Conservation (phyloP, 257 asterid genomes). For the Penstemon newberryi region DNA sequence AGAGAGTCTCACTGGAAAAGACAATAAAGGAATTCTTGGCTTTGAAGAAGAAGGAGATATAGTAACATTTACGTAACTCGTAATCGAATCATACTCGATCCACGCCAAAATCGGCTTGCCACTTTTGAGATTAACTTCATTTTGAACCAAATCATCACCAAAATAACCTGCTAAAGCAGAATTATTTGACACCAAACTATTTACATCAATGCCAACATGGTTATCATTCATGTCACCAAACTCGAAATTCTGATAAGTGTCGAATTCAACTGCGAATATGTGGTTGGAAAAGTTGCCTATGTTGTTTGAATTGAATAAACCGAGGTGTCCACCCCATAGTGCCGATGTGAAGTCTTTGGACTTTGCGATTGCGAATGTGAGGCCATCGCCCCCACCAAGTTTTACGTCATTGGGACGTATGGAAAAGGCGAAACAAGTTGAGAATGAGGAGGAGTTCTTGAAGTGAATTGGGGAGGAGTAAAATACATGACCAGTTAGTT, state of each 20-base stretch:
- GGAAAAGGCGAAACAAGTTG: constrained; percentile 55
- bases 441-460: constrained; percentile 66
- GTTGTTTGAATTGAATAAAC: constrained; percentile 51
- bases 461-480: constrained; percentile 50
- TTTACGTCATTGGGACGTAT: constrained; percentile 58
- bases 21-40: constrained; percentile 51
- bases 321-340: constrained; percentile 68
- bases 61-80: constrained; percentile 43
- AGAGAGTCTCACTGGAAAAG: constrained; percentile 48
- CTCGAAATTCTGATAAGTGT: constrained; percentile 68
- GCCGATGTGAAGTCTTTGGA: constrained; percentile 36
- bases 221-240: constrained; percentile 56
- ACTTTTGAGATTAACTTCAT: constrained; percentile 48
- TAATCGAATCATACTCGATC: constrained; percentile 58
- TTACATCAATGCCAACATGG: constrained; percentile 59
- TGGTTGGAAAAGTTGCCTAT: constrained; percentile 51
- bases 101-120: constrained; percentile 55
- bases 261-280: constrained; percentile 69
- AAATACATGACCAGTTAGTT: constrained; percentile 56
- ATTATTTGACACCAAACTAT: constrained; percentile 45
- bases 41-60: constrained; percentile 43
- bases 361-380: constrained; percentile 55
- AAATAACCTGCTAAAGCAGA: constrained; percentile 48
- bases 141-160: constrained; percentile 28
- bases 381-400: constrained; percentile 64